A percentile compares a stretch with the other conserved stretches of the same genome.
Conservation (phyloP, 441 rosid species). For the Gossypium schwendimanii region DNA sequence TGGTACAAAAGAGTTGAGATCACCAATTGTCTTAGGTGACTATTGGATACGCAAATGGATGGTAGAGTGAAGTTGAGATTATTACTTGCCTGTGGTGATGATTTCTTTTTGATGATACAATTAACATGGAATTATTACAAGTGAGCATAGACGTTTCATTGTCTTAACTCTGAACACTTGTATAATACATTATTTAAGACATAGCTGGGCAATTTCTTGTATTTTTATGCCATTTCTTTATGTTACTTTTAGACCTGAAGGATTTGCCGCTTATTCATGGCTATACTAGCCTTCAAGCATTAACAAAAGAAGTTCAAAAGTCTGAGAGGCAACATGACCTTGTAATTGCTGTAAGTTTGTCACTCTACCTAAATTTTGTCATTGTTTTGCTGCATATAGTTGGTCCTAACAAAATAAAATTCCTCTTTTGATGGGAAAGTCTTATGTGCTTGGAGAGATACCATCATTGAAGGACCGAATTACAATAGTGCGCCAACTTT, state of each 20-base stretch:
- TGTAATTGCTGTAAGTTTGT: conserved; percentile 80
- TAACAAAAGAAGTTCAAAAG: conserved; percentile 45
- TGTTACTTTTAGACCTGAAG: conserved; percentile 43
- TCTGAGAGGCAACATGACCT: conserved; percentile 76
- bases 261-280: conserved; percentile 80
- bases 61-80: not conserved
- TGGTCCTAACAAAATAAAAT: conserved; percentile 24
- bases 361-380: not conserved
- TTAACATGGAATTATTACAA: not conserved
- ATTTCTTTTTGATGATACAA: not conserved
- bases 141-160: not conserved
- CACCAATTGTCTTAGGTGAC: not conserved
- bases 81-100: not conserved
- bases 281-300: conserved; percentile 59
- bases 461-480: conserved; percentile 80
- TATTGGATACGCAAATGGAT: not conserved
- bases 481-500: conserved; percentile 82
- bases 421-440: conserved; percentile 32
- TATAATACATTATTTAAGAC: not conserved
- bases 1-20: not conserved
- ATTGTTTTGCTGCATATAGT: conserved; percentile 1
- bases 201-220: conserved; percentile 8
- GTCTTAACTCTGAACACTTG: not conserved
- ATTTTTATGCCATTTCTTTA: not conserved
- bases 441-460: conserved; percentile 94